phyloP scores from a whole-genome alignment of 306 rosid genomes.

The Rosa multiflora region DNA sequence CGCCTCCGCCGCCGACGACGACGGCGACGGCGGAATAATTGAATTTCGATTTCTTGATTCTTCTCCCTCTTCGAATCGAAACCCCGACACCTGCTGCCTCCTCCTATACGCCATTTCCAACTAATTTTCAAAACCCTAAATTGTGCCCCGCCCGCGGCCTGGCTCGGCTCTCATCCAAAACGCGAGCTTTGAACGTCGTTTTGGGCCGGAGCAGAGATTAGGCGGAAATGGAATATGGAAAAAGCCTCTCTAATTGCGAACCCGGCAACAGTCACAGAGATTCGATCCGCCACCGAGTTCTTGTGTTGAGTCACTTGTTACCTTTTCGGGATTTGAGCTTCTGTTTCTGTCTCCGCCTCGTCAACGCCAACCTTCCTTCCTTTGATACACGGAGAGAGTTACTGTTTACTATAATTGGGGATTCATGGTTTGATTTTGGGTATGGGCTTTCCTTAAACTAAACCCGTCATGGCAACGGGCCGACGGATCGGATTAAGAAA shows the following conservation, averaged over 20 bases:
- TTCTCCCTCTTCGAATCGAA: conserved; percentile 28
- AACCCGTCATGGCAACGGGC: not conserved
- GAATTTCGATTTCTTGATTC: conserved; percentile 38
- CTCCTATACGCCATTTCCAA: conserved; percentile 71
- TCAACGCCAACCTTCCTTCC: not conserved
- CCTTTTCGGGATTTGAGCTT: not conserved
- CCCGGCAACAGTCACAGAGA: not conserved
- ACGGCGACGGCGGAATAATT: conserved; percentile 7
- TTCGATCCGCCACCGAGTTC: not conserved
- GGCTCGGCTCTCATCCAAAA: not conserved
- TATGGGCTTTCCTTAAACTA: not conserved
- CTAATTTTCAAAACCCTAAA: conserved; percentile 8
- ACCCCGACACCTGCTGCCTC: conserved; percentile 41
- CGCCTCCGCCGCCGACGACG: not conserved
- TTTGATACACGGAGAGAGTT: not conserved
- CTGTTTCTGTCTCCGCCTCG: not conserved
- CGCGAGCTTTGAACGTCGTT: not conserved
- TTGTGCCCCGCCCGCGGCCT: not conserved
- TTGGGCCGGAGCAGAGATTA: not conserved
- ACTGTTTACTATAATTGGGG: conserved; percentile 1
- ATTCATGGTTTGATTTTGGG: not conserved
- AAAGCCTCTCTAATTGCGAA: not conserved
- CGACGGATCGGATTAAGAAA: not conserved
- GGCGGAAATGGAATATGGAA: not conserved
- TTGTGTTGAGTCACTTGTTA: not conserved